phyloP scores from a whole-genome alignment of 768 basidiomycete genomes.

The Amanita subjunquillea region DNA sequence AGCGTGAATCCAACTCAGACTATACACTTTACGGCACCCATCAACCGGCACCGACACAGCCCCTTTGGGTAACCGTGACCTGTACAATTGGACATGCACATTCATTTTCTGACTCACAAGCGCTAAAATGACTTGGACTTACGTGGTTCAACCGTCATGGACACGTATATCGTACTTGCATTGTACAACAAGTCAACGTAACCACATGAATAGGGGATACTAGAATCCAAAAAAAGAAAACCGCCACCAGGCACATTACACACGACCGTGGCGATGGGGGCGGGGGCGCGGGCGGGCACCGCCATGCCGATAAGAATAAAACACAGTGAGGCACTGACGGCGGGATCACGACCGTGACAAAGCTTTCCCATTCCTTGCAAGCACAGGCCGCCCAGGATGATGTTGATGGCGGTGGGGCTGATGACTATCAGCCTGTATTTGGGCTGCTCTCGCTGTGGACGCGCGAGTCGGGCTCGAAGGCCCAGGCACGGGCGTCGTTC shows the following conservation, averaged over 20 bases:
- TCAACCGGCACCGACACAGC: constrained; percentile 1
- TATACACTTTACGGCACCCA: neutral
- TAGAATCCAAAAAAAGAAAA: too few species aligned
- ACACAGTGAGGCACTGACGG: neutral
- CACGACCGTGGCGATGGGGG: neutral
- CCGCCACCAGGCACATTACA: too few species aligned
- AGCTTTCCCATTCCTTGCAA: neutral
- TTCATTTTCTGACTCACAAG: neutral
- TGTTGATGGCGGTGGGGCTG: neutral
- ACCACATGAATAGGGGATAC: too few species aligned
- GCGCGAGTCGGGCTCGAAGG: constrained; percentile 4
- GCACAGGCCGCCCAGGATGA: neutral
- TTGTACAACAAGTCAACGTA: too few species aligned
- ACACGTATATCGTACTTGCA: too few species aligned
- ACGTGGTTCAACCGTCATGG: too few species aligned
- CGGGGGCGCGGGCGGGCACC: neutral
- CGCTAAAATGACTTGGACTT: neutral
- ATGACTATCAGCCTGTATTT: neutral
- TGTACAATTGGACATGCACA: too few species aligned
- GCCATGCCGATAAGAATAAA: neutral
- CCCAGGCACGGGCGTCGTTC: constrained; percentile 1
- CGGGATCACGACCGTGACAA: neutral
- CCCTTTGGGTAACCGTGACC: neutral
- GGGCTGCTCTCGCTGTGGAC: neutral
- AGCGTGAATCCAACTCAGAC: too few species aligned